A percentile compares a stretch with the other conserved stretches of the same genome.
Evolutionary conservation across 352 stramenopile genomes (phyloP).

Genomic region (Globisporangium sylvaticum): DNA sequence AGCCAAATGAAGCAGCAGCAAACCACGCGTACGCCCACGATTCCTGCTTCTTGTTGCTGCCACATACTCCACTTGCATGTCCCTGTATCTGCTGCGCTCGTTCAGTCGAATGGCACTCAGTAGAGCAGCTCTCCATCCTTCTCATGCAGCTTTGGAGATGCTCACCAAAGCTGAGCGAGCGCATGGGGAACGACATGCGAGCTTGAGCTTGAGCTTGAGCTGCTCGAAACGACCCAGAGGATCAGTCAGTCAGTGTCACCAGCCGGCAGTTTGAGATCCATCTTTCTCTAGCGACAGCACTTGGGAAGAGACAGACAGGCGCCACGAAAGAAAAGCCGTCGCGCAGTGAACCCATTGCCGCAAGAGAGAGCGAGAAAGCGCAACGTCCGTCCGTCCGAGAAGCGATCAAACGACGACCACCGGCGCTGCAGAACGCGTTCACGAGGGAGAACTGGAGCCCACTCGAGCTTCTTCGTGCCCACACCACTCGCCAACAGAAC

Average conservation of each 20-base stretch:
- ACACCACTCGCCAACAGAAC: neutral
- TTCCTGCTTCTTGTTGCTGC: neutral
- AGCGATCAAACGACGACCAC: neutral
- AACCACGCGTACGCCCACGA: neutral
- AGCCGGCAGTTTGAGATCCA: neutral
- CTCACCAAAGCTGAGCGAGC: no score
- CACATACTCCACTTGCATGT: neutral
- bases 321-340: conserved; percentile 1
- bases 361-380: conserved; percentile 5
- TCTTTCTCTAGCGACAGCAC: neutral
- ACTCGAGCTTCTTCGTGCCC: neutral
- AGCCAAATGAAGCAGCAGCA: neutral
- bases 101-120: neutral
- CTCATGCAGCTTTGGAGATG: neutral
- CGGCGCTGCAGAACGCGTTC: neutral
- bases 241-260: no score
- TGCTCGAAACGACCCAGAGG: no score
- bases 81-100: neutral
- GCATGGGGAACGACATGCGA: neutral
- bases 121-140: neutral
- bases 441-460: conserved; percentile 7
- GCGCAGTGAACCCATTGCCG: neutral
- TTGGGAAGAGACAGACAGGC: neutral
- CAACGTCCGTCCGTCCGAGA: neutral
- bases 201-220: neutral